Evolutionary conservation across 1,139 yeast species (phyloP).

Genomic region (Taphrina pruni): DNA sequence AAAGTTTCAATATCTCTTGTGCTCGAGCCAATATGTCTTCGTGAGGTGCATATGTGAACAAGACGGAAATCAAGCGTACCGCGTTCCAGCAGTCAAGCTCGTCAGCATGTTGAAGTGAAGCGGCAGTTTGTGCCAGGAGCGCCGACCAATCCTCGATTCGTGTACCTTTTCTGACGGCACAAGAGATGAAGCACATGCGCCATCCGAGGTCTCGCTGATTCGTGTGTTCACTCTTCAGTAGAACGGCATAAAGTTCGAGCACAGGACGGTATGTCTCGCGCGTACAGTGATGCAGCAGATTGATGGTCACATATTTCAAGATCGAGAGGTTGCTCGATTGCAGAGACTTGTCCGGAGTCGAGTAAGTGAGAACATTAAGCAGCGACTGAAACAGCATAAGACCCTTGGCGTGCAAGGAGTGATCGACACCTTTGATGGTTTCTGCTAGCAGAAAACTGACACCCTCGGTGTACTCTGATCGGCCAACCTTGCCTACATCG

Average conservation of each 20-base stretch:
- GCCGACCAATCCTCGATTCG: slow-evolving; percentile 53
- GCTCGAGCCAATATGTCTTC: slow-evolving; percentile 22
- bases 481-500: slow-evolving; percentile 53
- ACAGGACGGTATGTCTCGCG: slow-evolving; percentile 37
- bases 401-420: slow-evolving; percentile 67
- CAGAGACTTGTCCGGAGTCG: background rate
- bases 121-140: slow-evolving; percentile 42
- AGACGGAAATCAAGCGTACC: slow-evolving; percentile 36
- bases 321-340: background rate
- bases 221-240: background rate
- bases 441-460: slow-evolving; percentile 70
- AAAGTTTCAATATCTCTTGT: background rate
- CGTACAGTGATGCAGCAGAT: slow-evolving; percentile 38
- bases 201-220: slow-evolving; percentile 13
- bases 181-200: slow-evolving; percentile 26
- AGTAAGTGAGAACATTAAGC: slow-evolving; percentile 7
- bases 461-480: slow-evolving; percentile 58
- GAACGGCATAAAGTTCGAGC: slow-evolving; percentile 9
- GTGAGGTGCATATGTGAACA: slow-evolving; percentile 32
- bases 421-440: slow-evolving; percentile 73
- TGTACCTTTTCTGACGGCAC: slow-evolving; percentile 51
- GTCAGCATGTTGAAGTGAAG: background rate
- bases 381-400: slow-evolving; percentile 29
- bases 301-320: slow-evolving; percentile 19
- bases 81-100: slow-evolving; percentile 30